Base-by-base conservation (phyloP, 129 eudicot genomes). In the Lonicera japonica region DNA sequence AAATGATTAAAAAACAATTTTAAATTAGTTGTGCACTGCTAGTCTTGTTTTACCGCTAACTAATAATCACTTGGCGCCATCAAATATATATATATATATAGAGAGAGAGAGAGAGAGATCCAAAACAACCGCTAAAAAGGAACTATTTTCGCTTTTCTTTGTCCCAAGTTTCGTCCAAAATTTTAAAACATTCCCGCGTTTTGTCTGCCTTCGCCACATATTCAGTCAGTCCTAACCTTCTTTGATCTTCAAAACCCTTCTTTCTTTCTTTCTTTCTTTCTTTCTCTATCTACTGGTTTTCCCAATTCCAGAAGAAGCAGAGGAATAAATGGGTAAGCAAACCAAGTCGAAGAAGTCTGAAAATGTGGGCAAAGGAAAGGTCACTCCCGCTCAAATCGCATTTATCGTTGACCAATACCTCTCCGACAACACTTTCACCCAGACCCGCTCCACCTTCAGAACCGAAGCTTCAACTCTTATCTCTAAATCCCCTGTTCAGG, bases 321-420 rank as follows among this genome's bases (percentile, higher is more conserved):
- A 21, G 36, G 2, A 29, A 11, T 43, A 25, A 19, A 89, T 82
- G 94, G 86, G 70, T 58, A 88, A 70, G 81, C 91, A 68, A 65
- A 63, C 70, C 34, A 85, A 66, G 54, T 62, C 82, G 14, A 76
- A 52, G 54, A 83, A 67, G 25, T 1, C 79, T 1, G 86, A 75
- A 0, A 53, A 23, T 19, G 43, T 66, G 0, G 96, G 95, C 10
- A 80, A 76, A 52, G 98, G 98, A 25, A 82, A 84, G 59, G 83
- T 87, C 0, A 92, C 96, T 0, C 86, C 96, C 1, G 70, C 82
- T 15, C 98, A 92, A 60, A 73, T 92, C 4, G 98, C 98, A 0
- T 92, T 87, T 80, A 78, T 92, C 68, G 98, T 92, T 20, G 98
- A 92, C 38, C 78, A 91, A 0, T 92, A 87, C 16, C 95, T 87